Base-by-base conservation (phyloP, 2,329 filamentous ascomycete genomes). In the Colletotrichum horii region DNA sequence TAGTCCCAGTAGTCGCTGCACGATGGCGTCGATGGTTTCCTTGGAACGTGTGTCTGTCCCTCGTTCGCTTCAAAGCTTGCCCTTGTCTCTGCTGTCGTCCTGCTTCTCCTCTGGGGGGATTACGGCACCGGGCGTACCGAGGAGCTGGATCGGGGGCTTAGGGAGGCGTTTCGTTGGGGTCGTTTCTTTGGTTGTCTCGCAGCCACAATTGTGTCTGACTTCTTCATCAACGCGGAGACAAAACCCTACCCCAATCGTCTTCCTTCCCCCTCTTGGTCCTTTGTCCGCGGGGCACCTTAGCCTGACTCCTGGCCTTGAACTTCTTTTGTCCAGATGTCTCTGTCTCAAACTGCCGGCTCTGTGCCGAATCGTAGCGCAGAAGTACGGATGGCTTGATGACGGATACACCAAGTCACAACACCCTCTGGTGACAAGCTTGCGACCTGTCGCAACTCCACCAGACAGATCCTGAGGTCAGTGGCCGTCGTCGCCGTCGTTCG, bases 311-410 rank as follows among this genome's bases (percentile, higher is more conserved):
- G 62, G 24, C 62, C 72, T 28, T 62, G 72, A 14, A 16, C 28
- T 38, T 67, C 73, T 58, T 75, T 75, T 75, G 62, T 75, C 64
- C 43, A 66, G 22, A 56, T 75, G 62, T 56, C 55, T 75, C 52
- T 71, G 56, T 36, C 43, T 74, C 71, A 66, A 65, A 74, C 71
- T 70, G n/a, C 68, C 32, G 71, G 60, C 34, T 70, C n/a, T 32
- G 34, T 70, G 71, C 71, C 71, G 66, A 26, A 32, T 36, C 34
- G 60, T 55, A 66, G 61, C 58, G n/a, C 56, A 32, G 32, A 36
- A 38, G 38, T 48, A 48, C 19, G 19, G 26, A 34, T 30, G 24
- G 28, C 48, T 60, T 52, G 28, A 66, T 38, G 32, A 66, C 32
- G 32, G 55, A 55, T 52, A n/a, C 61, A 22, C 55, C 19, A 38